Evolutionary conservation across 2,329 filamentous ascomycete species (phyloP), one percentile per base, ranked within the genome.

Genomic region (Ophiostoma ulmi): DNA sequence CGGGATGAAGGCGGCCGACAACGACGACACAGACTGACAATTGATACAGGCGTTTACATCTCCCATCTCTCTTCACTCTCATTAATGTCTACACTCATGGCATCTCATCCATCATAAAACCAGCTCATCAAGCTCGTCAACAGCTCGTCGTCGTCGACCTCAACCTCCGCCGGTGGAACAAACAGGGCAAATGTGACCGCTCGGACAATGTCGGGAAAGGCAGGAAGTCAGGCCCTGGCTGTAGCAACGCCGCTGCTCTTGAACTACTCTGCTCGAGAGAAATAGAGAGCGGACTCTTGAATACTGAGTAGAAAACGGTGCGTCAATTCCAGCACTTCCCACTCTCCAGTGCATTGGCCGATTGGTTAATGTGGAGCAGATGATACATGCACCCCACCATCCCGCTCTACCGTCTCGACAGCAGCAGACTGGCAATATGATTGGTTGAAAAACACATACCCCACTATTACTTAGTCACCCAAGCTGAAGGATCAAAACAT

Each of bases 141-240:
- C 52, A 58, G 11, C 52, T 26, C 44, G 41, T 44, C 41, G 41
- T 44, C 41, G 41, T 39, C 38, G 38, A 39, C 38, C 38, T 39
- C 38, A 39, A 10, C 38, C 38, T 11, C 38, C 38, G 44, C 20
- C n/a, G 17, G 58, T 63, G 63, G 35, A 39, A 11, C 58, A 64
- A 36, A 65, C 63, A 22, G 61, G 61, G 61, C 61, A 39, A 65
- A 41, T 17, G 58, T 35, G 39, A 36, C 20, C 20, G 35, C 11
- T 72, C 70, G 70, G 70, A 72, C 65, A 66, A 70, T 72, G 68
- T 65, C 70, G 70, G 70, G 55, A 70, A 72, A 67, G 41, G 13
- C 17, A 48, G 44, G 44, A 20, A 48, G n/a, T 7, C 63, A 38
- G 67, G 58, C 61, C 61, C 61, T 64, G 61, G 22, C 52, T 58